Conservation (phyloP, 768 basidiomycete species). For the Serendipita sp. region DNA sequence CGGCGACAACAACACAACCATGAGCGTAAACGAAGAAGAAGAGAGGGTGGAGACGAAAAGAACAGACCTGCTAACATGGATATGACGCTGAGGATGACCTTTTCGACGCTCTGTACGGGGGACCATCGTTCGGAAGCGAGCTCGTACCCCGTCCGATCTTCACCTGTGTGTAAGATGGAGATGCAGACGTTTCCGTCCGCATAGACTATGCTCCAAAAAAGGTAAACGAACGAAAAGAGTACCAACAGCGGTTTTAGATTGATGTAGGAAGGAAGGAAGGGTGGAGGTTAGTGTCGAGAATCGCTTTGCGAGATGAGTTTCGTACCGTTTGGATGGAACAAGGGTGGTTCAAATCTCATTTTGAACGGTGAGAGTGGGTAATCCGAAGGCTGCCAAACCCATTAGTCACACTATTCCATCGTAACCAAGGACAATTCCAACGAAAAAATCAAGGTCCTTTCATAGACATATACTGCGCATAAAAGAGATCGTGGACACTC, state of each 20-base stretch:
- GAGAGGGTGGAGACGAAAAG: not conserved
- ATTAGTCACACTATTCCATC: no score
- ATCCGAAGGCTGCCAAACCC: slow-evolving; percentile 49
- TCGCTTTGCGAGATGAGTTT: not conserved
- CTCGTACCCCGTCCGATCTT: slow-evolving; percentile 81
- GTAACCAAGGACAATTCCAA: slow-evolving; percentile 18
- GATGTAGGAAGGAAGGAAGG: no score
- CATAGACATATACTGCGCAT: not conserved
- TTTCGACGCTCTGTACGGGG: slow-evolving; percentile 96
- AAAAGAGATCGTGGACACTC: slow-evolving; percentile 20
- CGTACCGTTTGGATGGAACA: slow-evolving; percentile 96
- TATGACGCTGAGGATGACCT: slow-evolving; percentile 88
- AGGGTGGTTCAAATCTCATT: slow-evolving; percentile 95
- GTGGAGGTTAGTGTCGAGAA: slow-evolving; percentile 16
- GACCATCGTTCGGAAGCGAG: slow-evolving; percentile 93
- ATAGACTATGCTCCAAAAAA: slow-evolving; percentile 46
- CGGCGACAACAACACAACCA: not conserved
- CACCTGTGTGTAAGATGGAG: slow-evolving; percentile 78
- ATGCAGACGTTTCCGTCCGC: slow-evolving; percentile 95
- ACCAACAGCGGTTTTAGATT: no score
- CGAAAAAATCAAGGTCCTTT: no score
- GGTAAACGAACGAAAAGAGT: no score
- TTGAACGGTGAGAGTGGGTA: slow-evolving; percentile 98
- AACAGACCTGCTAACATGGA: slow-evolving; percentile 84
- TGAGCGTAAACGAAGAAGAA: not conserved